A percentile compares a stretch with the other conserved stretches of the same genome.
phyloP scores from a whole-genome alignment of 1,139 yeast genomes.

The Trichomonascaceae sp. region DNA sequence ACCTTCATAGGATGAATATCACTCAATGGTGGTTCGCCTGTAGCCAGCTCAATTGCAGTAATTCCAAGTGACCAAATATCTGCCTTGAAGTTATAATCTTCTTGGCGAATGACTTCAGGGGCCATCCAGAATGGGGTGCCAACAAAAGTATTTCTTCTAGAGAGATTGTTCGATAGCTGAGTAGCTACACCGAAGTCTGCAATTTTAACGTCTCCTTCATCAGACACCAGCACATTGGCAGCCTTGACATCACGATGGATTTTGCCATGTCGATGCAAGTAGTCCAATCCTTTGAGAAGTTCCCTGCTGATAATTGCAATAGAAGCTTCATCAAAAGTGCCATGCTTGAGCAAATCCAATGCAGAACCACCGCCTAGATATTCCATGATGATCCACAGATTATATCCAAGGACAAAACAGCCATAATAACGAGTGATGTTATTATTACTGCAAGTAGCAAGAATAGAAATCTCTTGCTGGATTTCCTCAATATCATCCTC shows the following conservation, averaged over 20 bases:
- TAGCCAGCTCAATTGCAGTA: slow-evolving; percentile 76
- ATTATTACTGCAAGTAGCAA: slow-evolving; percentile 64
- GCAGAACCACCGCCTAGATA: slow-evolving; percentile 80
- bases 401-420: slow-evolving; percentile 71
- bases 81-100: slow-evolving; percentile 81
- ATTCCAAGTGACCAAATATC: slow-evolving; percentile 97
- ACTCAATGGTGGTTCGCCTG: slow-evolving; percentile 77
- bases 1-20: slow-evolving; percentile 78
- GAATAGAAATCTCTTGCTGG: slow-evolving; percentile 69
- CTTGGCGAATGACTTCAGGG: slow-evolving; percentile 87
- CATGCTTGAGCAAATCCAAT: slow-evolving; percentile 54
- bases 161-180: slow-evolving; percentile 71
- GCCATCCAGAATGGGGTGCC: slow-evolving; percentile 99
- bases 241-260: slow-evolving; percentile 86
- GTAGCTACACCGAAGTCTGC: slow-evolving; percentile 98
- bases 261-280: slow-evolving; percentile 70
- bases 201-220: slow-evolving; percentile 71
- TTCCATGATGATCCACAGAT: slow-evolving; percentile 78
- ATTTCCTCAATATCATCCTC: slow-evolving; percentile 73
- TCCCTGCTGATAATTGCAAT: slow-evolving; percentile 56
- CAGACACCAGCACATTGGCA: slow-evolving; percentile 68
- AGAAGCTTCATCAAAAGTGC: slow-evolving; percentile 48
- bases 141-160: slow-evolving; percentile 80
- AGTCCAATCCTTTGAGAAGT: slow-evolving; percentile 59
- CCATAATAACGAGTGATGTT: slow-evolving; percentile 76